Base-by-base conservation (phyloP, 305 asterid species). In the Plantago coronopus region DNA sequence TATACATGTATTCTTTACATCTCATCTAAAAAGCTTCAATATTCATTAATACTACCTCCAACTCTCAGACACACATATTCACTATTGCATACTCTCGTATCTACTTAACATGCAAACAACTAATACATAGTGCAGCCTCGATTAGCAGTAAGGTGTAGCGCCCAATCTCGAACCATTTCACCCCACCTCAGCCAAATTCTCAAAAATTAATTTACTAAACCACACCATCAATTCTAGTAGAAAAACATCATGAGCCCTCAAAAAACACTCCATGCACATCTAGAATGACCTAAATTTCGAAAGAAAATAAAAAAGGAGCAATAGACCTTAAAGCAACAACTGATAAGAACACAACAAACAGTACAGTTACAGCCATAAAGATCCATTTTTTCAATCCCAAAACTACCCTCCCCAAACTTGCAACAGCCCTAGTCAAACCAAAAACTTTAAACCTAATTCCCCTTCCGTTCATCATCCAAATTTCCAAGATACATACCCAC, bases 341-440 rank as follows among this genome's bases (percentile, higher is more conserved):
- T 19, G 40, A 20, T 29, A 23, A 31, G 48, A 69, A 49, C 31
- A 63, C 15, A 61, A 19, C 21, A 64, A 57, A 34, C 21, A 22
- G 37, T 38, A 45, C 29, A 44, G 43, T 54, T 22, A n/a, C 37
- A 17, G 57, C 9, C 54, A 60, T 54, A 74, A 78, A 76, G 84
- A 78, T 74, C 74, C 67, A 67, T 47, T 20, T 70, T 68, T 72
- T 5, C 17, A 53, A 45, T 67, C 46, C 63, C 68, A 22, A 34
- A 20, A 48, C 45, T 54, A 37, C 62, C 54, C 54, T 15, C 53
- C 48, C 23, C 21, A 56, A 4, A 40, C 62, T 18, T 77, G 37
- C 70, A 69, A 64, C 48, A 62, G 72, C 72, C 75, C 80, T 49
- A 74, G 68, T 37, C 22, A 66, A 29, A 15, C 49, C 63, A 22